A percentile compares a stretch with the other conserved stretches of the same genome.
These are phyloP conservation scores for Tetrahymena malaccensis DNA, from an alignment of 73 alveolate species.

Conservation along the genomic window DNA sequence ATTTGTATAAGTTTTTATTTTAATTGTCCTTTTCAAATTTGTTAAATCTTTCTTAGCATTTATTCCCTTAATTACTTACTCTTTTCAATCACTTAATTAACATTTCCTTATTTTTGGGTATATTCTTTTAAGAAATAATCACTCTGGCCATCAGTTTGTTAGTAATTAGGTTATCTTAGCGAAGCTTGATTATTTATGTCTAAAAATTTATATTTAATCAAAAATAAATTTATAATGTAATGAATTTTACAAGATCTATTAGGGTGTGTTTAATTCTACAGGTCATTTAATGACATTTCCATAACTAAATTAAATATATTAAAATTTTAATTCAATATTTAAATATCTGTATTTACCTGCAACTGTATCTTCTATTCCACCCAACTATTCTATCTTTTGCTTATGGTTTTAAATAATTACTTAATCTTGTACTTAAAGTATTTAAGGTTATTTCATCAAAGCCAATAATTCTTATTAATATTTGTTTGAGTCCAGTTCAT, in stretches of 20 bases:
- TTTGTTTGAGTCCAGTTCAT: not conserved
- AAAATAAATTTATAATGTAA: not conserved
- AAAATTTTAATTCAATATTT: not conserved
- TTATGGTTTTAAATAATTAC: not conserved
- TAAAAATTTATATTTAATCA: not conserved
- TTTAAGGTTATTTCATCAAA: not conserved
- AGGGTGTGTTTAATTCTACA: not conserved
- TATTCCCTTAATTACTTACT: not conserved
- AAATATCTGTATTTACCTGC: not conserved
- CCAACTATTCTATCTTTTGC: not conserved
- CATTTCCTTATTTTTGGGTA: not conserved
- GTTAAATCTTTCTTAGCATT: not conserved
- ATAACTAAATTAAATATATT: not conserved
- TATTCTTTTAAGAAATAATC: not conserved
- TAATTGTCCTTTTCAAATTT: not conserved
- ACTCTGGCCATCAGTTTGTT: not conserved
- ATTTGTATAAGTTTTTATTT: not conserved
- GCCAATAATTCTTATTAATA: not conserved
- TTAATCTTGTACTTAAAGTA: not conserved
- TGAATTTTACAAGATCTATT: not conserved
- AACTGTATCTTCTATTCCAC: not conserved
- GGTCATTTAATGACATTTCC: not conserved
- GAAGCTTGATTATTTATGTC: not conserved
- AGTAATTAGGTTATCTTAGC: not conserved
- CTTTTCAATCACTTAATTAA: not conserved